Evolutionary conservation across 108 stramenopile genomes (phyloP).

Genomic region (Conticribra guillardii): DNA sequence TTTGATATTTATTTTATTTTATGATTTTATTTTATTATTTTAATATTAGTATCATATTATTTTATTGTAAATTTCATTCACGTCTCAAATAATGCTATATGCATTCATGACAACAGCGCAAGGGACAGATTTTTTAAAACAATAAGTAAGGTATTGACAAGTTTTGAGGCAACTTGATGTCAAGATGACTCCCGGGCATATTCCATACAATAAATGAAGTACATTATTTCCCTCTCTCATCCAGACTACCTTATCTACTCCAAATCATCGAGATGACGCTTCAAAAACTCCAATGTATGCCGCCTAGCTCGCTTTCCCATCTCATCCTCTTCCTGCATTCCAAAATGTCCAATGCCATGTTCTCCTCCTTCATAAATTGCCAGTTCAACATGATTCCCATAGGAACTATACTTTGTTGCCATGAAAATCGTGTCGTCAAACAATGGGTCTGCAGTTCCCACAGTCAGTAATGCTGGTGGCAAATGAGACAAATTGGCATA

Average conservation of each 20-base stretch:
- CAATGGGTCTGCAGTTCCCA: conserved; percentile 47
- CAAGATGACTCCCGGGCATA: too few relatives aligned
- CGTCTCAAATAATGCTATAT: too few relatives aligned
- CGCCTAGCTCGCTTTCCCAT: conserved; percentile 28
- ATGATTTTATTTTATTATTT: too few relatives aligned
- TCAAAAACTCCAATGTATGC: conserved; percentile 35
- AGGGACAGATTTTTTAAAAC: too few relatives aligned
- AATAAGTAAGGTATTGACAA: too few relatives aligned
- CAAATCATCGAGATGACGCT: conserved; percentile 3
- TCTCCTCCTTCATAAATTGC: conserved; percentile 33
- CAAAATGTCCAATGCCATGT: conserved; percentile 46
- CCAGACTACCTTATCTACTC: background rate
- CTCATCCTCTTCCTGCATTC: conserved; percentile 38
- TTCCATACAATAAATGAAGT: too few relatives aligned
- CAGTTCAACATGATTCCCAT: conserved; percentile 31
- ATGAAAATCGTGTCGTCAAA: conserved; percentile 41
- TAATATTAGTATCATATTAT: too few relatives aligned
- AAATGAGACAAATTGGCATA: conserved; percentile 42
- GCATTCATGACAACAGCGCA: too few relatives aligned
- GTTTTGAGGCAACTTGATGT: too few relatives aligned
- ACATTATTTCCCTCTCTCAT: too few relatives aligned
- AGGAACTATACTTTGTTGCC: conserved; percentile 12
- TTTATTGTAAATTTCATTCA: too few relatives aligned
- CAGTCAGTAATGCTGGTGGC: conserved; percentile 37
- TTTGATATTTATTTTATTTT: too few relatives aligned